Percentiles rank a stretch among this genome's conserved stretches.
These are phyloP conservation scores for Cercospora janseana DNA, from an alignment of 2,329 filamentous ascomycete species.

Conservation along the genomic window DNA sequence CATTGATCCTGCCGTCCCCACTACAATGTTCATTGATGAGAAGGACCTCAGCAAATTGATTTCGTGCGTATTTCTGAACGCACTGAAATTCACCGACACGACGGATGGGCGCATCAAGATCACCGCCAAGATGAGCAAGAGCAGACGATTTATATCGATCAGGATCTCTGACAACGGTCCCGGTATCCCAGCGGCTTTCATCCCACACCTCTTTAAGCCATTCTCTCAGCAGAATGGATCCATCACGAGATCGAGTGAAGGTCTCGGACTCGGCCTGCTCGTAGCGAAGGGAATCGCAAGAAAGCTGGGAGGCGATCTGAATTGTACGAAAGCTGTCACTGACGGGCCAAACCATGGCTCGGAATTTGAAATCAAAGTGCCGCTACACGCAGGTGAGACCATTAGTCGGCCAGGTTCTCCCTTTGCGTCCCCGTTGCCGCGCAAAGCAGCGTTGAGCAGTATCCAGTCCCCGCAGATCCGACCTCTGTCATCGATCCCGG, in stretches of 20 bases:
- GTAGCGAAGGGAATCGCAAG: slow-evolving; percentile 70
- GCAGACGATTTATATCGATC: slow-evolving; percentile 56
- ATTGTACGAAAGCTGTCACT: slow-evolving; percentile 62
- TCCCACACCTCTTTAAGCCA: slow-evolving; percentile 66
- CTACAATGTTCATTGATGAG: slow-evolving; percentile 59
- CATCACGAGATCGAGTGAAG: slow-evolving; percentile 65
- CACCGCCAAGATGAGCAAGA: slow-evolving; percentile 50
- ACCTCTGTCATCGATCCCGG: slow-evolving; percentile 19
- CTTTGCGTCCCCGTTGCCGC: slow-evolving; percentile 46
- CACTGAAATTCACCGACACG: slow-evolving; percentile 66
- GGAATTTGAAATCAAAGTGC: slow-evolving; percentile 67
- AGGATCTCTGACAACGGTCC: slow-evolving; percentile 65
- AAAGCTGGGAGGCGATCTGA: slow-evolving; percentile 66
- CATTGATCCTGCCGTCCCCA: slow-evolving; percentile 52
- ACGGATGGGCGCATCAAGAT: slow-evolving; percentile 58
- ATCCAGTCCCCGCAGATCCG: slow-evolving; percentile 18
- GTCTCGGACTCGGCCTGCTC: slow-evolving; percentile 65
- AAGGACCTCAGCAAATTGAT: slow-evolving; percentile 63
- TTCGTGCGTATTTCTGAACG: slow-evolving; percentile 64
- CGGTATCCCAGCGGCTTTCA: slow-evolving; percentile 65
- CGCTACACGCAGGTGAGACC: slow-evolving; percentile 54
- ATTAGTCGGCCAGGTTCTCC: slow-evolving; percentile 53
- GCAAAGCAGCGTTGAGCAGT: slow-evolving; percentile 23
- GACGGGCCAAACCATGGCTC: slow-evolving; percentile 60
- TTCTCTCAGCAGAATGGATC: slow-evolving; percentile 69